Conservation (phyloP, 2,329 filamentous ascomycete genomes). For the Tolypocladium paradoxum region DNA sequence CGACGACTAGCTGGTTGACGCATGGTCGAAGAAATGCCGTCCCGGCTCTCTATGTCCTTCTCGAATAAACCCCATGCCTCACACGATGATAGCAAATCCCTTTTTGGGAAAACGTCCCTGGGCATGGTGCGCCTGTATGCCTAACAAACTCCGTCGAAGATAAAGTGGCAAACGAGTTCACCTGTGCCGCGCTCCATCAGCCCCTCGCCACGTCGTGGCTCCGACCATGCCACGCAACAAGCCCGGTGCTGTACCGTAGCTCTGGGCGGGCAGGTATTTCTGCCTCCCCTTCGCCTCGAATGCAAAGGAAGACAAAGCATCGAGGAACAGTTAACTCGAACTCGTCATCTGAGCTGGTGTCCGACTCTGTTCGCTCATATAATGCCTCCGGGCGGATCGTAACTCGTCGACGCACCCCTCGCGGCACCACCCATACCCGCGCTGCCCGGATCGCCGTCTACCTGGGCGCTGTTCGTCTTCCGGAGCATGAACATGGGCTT, state of each 20-base stretch:
- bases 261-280: background rate
- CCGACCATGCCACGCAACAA: background rate
- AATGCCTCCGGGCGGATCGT: conserved; percentile 50
- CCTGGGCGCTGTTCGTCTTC: conserved; percentile 46
- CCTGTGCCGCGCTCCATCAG: background rate
- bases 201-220: background rate
- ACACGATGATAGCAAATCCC: background rate
- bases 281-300: background rate
- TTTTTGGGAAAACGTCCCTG: background rate
- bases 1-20: background rate
- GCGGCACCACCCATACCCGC: conserved; percentile 37
- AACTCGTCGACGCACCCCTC: conserved; percentile 34
- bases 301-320: too few species aligned
- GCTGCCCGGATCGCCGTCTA: conserved; percentile 43
- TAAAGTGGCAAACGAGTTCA: background rate
- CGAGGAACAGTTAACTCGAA: background rate
- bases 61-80: background rate
- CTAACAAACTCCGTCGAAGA: background rate
- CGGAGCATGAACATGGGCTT: conserved; percentile 99
- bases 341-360: background rate
- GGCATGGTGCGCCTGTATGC: background rate
- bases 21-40: background rate
- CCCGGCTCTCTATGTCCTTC: background rate
- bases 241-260: background rate
- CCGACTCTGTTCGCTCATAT: conserved; percentile 30